Base-by-base conservation (phyloP, 192 early-diverging fungal genomes). In the Cladochytrium replicatum region DNA sequence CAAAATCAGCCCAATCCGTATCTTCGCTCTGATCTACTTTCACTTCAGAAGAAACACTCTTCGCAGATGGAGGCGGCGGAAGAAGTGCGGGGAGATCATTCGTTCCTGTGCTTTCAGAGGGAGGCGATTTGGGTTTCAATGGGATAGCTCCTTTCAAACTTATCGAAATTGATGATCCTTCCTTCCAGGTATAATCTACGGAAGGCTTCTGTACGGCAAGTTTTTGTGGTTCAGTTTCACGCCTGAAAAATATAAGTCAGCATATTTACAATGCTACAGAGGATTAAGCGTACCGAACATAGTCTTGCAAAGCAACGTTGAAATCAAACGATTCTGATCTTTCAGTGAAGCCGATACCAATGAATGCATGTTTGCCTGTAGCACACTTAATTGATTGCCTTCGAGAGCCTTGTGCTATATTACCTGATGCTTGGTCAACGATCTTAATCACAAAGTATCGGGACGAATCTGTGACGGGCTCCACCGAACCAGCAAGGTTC, bases 371-470 rank as follows among this genome's bases (percentile, higher is more conserved):
- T 9, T 86, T 67, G 11, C 84, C 81, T 76, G 22, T 32, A 31
- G 48, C 31, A 30, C 48, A 48, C 4, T 34, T 7, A 8, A n/a
- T 25, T n/a, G n/a, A n/a, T n/a, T n/a, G n/a, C n/a, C n/a, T 17
- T 2, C 29, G 22, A 41, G 27, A 5, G 41, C 8, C 24, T 3
- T 2, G 30, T 45, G 15, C 21, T 34, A 37, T 37, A 50, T 50
- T 57, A 74, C 87, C 66, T 69, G 73, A 62, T 66, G 68, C 67
- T 63, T 21, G 42, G 53, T 75, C 73, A 9, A 71, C 83, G 5
- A 93, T 75, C 37, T 68, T 80, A 28, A 93, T 54, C 4, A 88
- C 88, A 84, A 93, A 93, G 59, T 90, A 93, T 5, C 89, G 75
- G 39, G 73, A 78, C 21, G 85, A 88, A 58, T 93, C 89, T 4